A percentile compares a stretch with the other conserved stretches of the same genome.
Evolutionary conservation across 2,329 filamentous ascomycete species (phyloP).

Genomic region (Bipolaris victoriae): DNA sequence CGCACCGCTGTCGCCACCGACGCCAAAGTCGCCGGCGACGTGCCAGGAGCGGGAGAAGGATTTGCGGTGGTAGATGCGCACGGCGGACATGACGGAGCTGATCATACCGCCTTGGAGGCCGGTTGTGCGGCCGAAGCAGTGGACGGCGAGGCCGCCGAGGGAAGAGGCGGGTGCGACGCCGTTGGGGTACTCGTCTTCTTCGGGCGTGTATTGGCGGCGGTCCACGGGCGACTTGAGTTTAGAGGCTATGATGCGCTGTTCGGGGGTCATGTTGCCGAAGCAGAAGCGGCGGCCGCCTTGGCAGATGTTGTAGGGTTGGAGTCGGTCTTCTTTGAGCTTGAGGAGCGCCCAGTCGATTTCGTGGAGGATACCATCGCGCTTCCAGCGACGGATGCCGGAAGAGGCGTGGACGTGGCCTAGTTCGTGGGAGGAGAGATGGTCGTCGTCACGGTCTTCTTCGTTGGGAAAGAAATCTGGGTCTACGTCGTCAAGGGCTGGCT

Average conservation of each 20-base stretch:
- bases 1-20: slow-evolving; percentile 89
- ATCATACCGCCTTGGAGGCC: slow-evolving; percentile 82
- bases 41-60: slow-evolving; percentile 77
- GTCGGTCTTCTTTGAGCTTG: slow-evolving; percentile 73
- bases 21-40: slow-evolving; percentile 66
- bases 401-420: slow-evolving; percentile 88
- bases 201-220: slow-evolving; percentile 41
- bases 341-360: slow-evolving; percentile 97
- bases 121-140: slow-evolving; percentile 86
- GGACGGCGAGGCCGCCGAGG: slow-evolving; percentile 78
- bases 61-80: slow-evolving; percentile 84
- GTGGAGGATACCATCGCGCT: slow-evolving; percentile 74
- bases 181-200: slow-evolving; percentile 58
- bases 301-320: slow-evolving; percentile 75
- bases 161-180: slow-evolving; percentile 64
- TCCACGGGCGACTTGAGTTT: slow-evolving; percentile 46
- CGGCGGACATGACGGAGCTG: slow-evolving; percentile 75
- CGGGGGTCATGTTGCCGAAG: slow-evolving; percentile 30
- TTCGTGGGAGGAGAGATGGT: slow-evolving; percentile 78
- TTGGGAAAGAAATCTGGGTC: slow-evolving; percentile 81
- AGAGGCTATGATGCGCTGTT: slow-evolving; percentile 39
- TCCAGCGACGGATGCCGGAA: slow-evolving; percentile 82
- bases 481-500: slow-evolving; percentile 88
- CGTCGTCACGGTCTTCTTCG: slow-evolving; percentile 75
- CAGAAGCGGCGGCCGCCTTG: slow-evolving; percentile 57